Percentiles rank a stretch among this genome's conserved stretches.
Evolutionary conservation across 148 eudicot species (phyloP).

Genomic region (Chenopodium quinoa): DNA sequence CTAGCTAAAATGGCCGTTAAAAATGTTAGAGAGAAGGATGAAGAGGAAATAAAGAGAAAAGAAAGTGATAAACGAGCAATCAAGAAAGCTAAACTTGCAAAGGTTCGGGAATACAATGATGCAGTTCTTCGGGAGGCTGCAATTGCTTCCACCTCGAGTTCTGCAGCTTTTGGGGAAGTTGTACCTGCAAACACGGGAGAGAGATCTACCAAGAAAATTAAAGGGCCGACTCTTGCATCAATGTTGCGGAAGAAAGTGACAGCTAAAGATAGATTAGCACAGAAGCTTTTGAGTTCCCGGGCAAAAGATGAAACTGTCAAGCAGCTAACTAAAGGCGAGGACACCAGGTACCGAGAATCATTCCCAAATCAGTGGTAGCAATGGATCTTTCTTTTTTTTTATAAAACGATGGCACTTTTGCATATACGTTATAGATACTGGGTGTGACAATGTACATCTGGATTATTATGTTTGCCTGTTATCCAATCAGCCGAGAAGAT

Average conservation of each 20-base stretch:
- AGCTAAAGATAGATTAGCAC: constrained; percentile 69
- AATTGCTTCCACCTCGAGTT: constrained; percentile 65
- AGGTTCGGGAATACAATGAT: constrained; percentile 75
- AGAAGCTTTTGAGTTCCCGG: constrained; percentile 55
- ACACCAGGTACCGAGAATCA: constrained; percentile 62
- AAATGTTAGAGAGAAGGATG: constrained; percentile 72
- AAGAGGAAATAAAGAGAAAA: constrained; percentile 52
- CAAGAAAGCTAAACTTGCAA: constrained; percentile 78
- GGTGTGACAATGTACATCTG: not conserved
- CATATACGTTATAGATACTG: not conserved
- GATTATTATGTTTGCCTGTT: constrained; percentile 7
- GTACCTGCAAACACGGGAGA: constrained; percentile 24
- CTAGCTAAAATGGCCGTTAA: constrained; percentile 66
- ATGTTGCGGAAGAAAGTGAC: constrained; percentile 89
- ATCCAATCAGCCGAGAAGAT: not conserved
- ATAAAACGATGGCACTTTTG: not conserved
- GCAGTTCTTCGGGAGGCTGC: constrained; percentile 75
- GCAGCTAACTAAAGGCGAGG: constrained; percentile 58
- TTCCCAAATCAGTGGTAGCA: constrained; percentile 76
- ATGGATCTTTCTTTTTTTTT: not conserved
- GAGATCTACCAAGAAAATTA: constrained; percentile 34
- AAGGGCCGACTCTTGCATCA: constrained; percentile 73
- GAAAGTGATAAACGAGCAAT: constrained; percentile 48
- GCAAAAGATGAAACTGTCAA: constrained; percentile 55
- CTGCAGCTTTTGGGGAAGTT: constrained; percentile 52